A percentile compares a stretch with the other conserved stretches of the same genome.
phyloP scores from a whole-genome alignment of 371 early-diverging fungal species.

The Mortierella sp. region DNA sequence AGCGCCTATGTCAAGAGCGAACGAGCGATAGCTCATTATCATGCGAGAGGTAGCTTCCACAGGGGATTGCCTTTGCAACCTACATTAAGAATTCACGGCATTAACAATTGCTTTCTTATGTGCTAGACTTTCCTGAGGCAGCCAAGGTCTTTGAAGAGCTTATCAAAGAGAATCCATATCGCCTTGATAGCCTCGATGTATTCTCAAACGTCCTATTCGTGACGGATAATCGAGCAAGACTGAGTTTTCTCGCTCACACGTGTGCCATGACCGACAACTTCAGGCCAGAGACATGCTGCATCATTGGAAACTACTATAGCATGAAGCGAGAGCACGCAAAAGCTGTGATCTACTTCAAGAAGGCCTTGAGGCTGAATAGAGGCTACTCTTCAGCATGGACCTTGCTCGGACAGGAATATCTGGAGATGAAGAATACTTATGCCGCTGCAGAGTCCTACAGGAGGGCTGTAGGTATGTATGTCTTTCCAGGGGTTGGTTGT shows the following conservation, averaged over 20 bases:
- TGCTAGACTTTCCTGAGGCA: constrained; percentile 77
- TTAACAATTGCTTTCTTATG: background rate
- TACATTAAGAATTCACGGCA: background rate
- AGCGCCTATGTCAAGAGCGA: constrained; percentile 72
- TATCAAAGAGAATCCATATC: constrained; percentile 72
- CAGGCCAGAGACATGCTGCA: constrained; percentile 89
- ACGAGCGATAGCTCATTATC: constrained; percentile 59
- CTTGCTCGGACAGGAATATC: constrained; percentile 95
- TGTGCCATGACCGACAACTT: constrained; percentile 81
- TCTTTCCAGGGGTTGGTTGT: background rate
- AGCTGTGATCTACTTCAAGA: constrained; percentile 88
- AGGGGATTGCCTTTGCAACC: background rate
- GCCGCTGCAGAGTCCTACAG: constrained; percentile 94
- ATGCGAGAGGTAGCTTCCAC: constrained; percentile 52
- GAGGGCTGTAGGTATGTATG: constrained; percentile 73
- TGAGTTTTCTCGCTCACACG: constrained; percentile 85
- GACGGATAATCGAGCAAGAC: constrained; percentile 71
- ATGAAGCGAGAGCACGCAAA: constrained; percentile 81
- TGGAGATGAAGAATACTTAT: constrained; percentile 88
- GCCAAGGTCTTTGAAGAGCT: constrained; percentile 76
- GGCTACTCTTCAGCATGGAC: constrained; percentile 89
- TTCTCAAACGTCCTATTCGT: constrained; percentile 92
- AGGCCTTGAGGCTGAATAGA: constrained; percentile 83
- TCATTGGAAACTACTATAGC: constrained; percentile 93
- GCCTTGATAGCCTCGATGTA: constrained; percentile 88